These are phyloP conservation scores for Penicillium chermesinum DNA, from an alignment of 495 filamentous ascomycete species.

Conservation along the genomic window DNA sequence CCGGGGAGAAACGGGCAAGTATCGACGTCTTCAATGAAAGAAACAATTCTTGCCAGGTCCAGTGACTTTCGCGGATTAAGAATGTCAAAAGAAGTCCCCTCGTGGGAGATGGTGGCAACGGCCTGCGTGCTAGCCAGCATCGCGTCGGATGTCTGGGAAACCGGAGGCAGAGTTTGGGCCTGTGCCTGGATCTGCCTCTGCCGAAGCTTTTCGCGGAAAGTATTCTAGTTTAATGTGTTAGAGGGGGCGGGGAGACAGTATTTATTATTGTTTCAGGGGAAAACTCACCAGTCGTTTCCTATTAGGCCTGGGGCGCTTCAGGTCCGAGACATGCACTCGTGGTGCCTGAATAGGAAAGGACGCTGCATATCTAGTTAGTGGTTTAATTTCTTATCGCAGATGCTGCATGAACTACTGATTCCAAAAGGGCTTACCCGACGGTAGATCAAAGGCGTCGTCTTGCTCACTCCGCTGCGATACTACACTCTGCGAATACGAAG, in stretches of 20 bases:
- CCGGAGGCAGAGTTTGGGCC: slow-evolving; percentile 11
- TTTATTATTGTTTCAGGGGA: slow-evolving; percentile 17
- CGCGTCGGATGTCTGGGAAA: slow-evolving; percentile 26
- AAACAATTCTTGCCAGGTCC: slow-evolving; percentile 36
- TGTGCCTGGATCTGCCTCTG: slow-evolving; percentile 17
- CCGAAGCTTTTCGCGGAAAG: slow-evolving; percentile 38
- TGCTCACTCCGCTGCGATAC: slow-evolving; percentile 31
- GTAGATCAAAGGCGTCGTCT: slow-evolving; percentile 25
- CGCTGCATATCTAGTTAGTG: slow-evolving; percentile 18
- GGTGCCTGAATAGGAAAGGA: slow-evolving; percentile 12
- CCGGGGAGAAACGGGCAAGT: slow-evolving; percentile 18
- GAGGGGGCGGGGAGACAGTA: neutral
- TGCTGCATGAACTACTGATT: slow-evolving; percentile 2
- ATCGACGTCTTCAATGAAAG: slow-evolving; percentile 41
- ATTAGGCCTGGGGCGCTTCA: slow-evolving; percentile 21
- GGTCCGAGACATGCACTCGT: slow-evolving; percentile 23
- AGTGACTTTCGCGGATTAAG: slow-evolving; percentile 42
- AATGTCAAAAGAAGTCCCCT: slow-evolving; percentile 44
- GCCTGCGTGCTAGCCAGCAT: slow-evolving; percentile 25
- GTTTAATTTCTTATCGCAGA: slow-evolving; percentile 1
- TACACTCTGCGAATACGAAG: slow-evolving; percentile 39
- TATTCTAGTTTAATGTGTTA: slow-evolving; percentile 27
- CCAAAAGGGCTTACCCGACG: neutral
- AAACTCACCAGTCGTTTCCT: slow-evolving; percentile 29
- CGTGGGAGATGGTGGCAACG: slow-evolving; percentile 33